Percentiles rank a stretch among this genome's conserved stretches.
Evolutionary conservation across 495 filamentous ascomycete species (phyloP).

Genomic region (Chlorociboria aeruginascens): DNA sequence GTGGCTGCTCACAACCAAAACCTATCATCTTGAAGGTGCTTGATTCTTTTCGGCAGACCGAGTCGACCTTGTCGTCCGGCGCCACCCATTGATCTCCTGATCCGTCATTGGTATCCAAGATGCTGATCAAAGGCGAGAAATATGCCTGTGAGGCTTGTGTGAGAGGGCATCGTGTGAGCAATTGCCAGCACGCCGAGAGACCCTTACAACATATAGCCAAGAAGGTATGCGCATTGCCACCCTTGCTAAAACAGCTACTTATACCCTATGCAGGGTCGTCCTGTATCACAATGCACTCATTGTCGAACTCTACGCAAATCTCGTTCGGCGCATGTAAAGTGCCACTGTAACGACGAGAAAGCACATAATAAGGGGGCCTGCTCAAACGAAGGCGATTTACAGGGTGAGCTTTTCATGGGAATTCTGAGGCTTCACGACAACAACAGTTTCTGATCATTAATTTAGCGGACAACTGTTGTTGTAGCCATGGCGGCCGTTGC

Average conservation of each 20-base stretch:
- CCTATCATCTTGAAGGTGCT: slow-evolving; percentile 14
- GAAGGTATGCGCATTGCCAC: slow-evolving; percentile 35
- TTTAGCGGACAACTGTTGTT: slow-evolving; percentile 68
- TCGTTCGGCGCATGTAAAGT: slow-evolving; percentile 88
- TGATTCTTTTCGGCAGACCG: slow-evolving; percentile 16
- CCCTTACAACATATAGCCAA: slow-evolving; percentile 94
- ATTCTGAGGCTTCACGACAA: slow-evolving; percentile 26
- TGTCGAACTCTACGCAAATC: slow-evolving; percentile 96
- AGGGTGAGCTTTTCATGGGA: slow-evolving; percentile 40
- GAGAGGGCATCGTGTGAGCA: slow-evolving; percentile 86
- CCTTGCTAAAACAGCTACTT: background rate
- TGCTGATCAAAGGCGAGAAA: slow-evolving; percentile 85
- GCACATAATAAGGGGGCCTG: slow-evolving; percentile 50
- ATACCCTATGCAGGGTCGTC: slow-evolving; percentile 46
- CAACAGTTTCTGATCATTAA: slow-evolving; percentile 37
- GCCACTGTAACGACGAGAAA: slow-evolving; percentile 95
- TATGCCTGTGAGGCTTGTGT: slow-evolving; percentile 85
- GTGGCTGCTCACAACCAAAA: slow-evolving; percentile 19
- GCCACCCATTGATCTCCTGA: slow-evolving; percentile 7
- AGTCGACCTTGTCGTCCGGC: slow-evolving; percentile 13
- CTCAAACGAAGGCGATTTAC: slow-evolving; percentile 47
- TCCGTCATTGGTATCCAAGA: slow-evolving; percentile 22
- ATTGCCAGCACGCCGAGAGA: slow-evolving; percentile 85
- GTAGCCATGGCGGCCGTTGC: slow-evolving; percentile 83
- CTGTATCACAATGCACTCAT: slow-evolving; percentile 96